Conservation (phyloP, 163 green algal genomes). For the Scenedesmus sp. region DNA sequence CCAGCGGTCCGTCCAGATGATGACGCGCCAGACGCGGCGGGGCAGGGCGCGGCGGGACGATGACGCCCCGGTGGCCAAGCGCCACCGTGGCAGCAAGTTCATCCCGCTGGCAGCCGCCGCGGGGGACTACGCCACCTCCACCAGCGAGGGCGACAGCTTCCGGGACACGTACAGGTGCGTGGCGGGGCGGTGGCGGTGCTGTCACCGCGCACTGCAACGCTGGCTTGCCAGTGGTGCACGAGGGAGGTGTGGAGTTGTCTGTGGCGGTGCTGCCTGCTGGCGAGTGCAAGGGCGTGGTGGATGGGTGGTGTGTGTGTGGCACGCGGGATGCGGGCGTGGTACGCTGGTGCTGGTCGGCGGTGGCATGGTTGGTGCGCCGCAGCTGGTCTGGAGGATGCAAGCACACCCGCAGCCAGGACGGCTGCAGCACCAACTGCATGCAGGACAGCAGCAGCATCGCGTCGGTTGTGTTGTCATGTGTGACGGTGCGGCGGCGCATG, state of each 20-base stretch:
- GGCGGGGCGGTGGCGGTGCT: background rate
- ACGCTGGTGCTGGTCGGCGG: background rate
- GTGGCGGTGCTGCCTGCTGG: background rate
- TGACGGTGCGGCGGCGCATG: background rate
- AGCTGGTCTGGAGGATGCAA: background rate
- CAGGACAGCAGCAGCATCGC: background rate
- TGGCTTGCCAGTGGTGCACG: no score
- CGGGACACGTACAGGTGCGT: slow-evolving; percentile 42
- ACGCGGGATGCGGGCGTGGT: background rate
- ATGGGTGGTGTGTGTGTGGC: background rate
- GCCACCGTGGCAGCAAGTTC: slow-evolving; percentile 27
- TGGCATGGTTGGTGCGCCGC: background rate
- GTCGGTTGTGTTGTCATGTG: background rate
- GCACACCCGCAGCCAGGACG: background rate
- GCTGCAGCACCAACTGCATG: background rate
- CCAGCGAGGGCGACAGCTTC: slow-evolving; percentile 13
- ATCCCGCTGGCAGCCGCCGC: slow-evolving; percentile 4
- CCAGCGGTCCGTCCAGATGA: background rate
- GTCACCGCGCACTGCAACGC: no score
- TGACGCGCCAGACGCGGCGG: background rate
- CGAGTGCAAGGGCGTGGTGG: background rate
- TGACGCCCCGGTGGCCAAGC: slow-evolving; percentile 23
- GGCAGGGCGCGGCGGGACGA: background rate
- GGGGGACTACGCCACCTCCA: background rate
- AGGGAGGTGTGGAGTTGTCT: no score